These are phyloP conservation scores for Suaeda aralocaspica DNA, from an alignment of 148 eudicot genomes.

Conservation along the genomic window DNA sequence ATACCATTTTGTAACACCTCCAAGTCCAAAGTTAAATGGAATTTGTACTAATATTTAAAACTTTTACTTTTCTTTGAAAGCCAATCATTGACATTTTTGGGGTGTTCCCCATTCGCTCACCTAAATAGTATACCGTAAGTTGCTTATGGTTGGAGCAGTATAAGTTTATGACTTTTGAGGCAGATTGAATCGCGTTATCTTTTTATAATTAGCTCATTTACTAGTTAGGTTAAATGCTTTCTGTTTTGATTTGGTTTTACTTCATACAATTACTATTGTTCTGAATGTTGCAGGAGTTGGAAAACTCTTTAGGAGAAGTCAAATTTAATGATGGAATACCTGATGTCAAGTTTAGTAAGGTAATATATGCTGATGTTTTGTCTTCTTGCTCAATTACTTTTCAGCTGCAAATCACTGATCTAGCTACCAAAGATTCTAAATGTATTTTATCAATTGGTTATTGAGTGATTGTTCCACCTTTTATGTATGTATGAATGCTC, in stretches of 20 bases:
- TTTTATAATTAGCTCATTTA: not conserved
- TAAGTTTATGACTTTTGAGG: not conserved
- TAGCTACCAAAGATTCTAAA: not conserved
- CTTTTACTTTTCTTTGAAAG: too few species aligned
- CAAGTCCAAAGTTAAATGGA: too few species aligned
- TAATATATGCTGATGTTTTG: slow-evolving; percentile 23
- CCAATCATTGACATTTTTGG: too few species aligned
- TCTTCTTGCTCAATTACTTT: not conserved
- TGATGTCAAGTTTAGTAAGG: slow-evolving; percentile 93
- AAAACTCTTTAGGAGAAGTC: slow-evolving; percentile 75
- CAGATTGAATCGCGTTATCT: not conserved
- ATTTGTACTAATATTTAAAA: too few species aligned
- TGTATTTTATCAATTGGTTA: not conserved
- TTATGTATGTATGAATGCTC: not conserved
- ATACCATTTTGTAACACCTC: too few species aligned
- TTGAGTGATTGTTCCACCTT: not conserved
- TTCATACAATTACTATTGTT: not conserved
- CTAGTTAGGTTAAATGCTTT: not conserved
- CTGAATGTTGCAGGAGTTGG: slow-evolving; percentile 66
- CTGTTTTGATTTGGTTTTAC: not conserved
- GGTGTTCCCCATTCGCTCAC: too few species aligned
- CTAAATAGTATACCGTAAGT: too few species aligned
- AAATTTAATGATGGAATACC: slow-evolving; percentile 77
- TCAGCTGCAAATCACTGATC: not conserved
- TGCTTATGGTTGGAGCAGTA: not conserved